phyloP scores from a whole-genome alignment of 1,139 yeast genomes.

The Candida frijolesensis region DNA sequence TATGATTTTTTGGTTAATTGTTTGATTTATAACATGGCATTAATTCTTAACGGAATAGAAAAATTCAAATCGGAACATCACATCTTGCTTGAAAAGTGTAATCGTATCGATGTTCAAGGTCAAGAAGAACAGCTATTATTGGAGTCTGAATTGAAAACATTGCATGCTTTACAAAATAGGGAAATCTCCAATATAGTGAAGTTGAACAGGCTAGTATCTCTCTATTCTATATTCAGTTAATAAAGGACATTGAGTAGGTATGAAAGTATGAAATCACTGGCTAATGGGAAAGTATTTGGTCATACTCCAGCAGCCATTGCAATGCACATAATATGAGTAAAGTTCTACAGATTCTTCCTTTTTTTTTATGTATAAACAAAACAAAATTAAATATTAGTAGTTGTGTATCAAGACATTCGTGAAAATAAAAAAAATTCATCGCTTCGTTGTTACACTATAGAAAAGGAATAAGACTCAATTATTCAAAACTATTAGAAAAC shows the following conservation, averaged over 20 bases:
- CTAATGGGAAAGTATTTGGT: no score
- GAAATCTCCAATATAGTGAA: constrained; percentile 58
- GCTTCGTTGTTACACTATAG: no score
- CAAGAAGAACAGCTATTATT: constrained; percentile 74
- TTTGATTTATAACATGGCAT: constrained; percentile 54
- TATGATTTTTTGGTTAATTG: constrained; percentile 48
- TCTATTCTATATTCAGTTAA: constrained; percentile 15
- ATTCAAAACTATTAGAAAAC: no score
- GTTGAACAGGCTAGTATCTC: constrained; percentile 46
- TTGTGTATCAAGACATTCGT: no score
- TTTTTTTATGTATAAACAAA: no score
- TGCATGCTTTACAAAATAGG: constrained; percentile 59
- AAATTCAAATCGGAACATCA: constrained; percentile 62
- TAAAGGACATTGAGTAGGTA: neutral
- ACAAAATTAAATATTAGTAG: no score
- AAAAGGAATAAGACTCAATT: no score
- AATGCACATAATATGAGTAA: no score
- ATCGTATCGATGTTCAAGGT: constrained; percentile 88
- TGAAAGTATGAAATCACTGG: no score
- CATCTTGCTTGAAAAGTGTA: constrained; percentile 74
- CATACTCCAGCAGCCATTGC: no score
- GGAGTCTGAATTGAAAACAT: constrained; percentile 72
- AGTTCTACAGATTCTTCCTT: no score
- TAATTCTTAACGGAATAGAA: constrained; percentile 57
- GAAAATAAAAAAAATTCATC: no score